Base-by-base conservation (phyloP, 1,284 basidiomycete genomes). In the Phenoliferia sp. region DNA sequence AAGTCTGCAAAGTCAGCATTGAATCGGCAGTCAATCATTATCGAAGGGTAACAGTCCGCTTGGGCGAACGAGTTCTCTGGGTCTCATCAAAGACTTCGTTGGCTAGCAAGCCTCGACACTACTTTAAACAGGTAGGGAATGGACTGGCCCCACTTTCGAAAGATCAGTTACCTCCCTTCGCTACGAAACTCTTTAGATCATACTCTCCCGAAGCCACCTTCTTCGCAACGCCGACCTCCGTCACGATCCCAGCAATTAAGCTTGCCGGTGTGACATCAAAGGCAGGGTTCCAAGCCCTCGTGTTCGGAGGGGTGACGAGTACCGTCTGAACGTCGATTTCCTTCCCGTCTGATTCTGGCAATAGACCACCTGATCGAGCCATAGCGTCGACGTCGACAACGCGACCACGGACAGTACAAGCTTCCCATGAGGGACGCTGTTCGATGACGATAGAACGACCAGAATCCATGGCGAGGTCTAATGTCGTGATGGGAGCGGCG, bases 221-320 rank as follows among this genome's bases (percentile, higher is more conserved):
- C 66, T 70, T 69, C 64, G 69, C 75, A 4, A 75, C 75, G 3
- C 76, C 76, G 1, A 75, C 56, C 63, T 76, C 75, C n/a, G 74
- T 76, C 9, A 80, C 81, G 54, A 78, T 76, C 4, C 69, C 75
- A 59, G 69, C 72, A 68, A 83, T 83, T 31, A 83, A 76, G 70
- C 90, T 88, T 1, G 92, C 90, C 0, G 93, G 92, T 0, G 93
- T 95, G 22, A 96, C 92, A 77, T 95, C 93, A 78, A 95, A 96
- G 69, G 89, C 90, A 3, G 93, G 92, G 79, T 95, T 96, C 79
- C 94, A 93, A 12, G 94, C 85, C 63, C 73, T 74, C 16, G 70
- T 73, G 17, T 83, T 85, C 65, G 84, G 80, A 22, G 90, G 80
- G 4, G 83, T 85, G 48, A 84, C 81, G 0, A 90, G 88, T 0